Base-by-base conservation (phyloP, 768 basidiomycete genomes). In the Rubroboletus pulcherrimus region DNA sequence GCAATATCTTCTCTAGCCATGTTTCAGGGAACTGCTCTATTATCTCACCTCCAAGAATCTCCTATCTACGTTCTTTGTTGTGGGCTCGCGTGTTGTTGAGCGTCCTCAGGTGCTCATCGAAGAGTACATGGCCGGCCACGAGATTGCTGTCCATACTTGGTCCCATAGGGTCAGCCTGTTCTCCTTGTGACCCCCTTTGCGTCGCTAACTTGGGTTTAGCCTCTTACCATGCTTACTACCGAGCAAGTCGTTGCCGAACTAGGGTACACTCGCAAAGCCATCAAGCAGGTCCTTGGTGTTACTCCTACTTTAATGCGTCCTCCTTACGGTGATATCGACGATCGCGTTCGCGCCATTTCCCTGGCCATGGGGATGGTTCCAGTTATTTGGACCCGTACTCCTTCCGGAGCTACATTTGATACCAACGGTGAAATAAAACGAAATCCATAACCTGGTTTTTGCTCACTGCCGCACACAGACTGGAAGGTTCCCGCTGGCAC, bases 361-460 rank as follows among this genome's bases (percentile, higher is more conserved):
- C 70, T 91, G 51, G 91, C 93, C 31, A 96, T 98, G 95, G 93
- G 93, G 43, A 74, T 98, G 73, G 76, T 85, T 11, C 91, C 96
- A 29, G 84, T 97, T 66, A 88, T 96, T 68, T 98, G 95, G 95
- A 91, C 92, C 33, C 76, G 78, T 11, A 78, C 81, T 11, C 80
- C 84, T 44, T 65, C 66, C 30, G 80, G 78, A 44, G 74, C 73
- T 38, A 66, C 77, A 50, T 91, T 89, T 63, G 88, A 91, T 64
- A 90, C 89, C 39, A 85, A 89, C 55, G 88, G 87, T 85, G 6
- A 62, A 38, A 72, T 61, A 30, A 54, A 33, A 7, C 33, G 4
- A 12, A n/a, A 21, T 21, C 4, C 35, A 14, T 5, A 7, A 14
- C 4, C 2, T 56, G 42, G 49, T 35, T 14, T 47, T 51, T 47